Evolutionary conservation across 129 eudicot genomes (phyloP).

Genomic region (Saussurea involucrata): DNA sequence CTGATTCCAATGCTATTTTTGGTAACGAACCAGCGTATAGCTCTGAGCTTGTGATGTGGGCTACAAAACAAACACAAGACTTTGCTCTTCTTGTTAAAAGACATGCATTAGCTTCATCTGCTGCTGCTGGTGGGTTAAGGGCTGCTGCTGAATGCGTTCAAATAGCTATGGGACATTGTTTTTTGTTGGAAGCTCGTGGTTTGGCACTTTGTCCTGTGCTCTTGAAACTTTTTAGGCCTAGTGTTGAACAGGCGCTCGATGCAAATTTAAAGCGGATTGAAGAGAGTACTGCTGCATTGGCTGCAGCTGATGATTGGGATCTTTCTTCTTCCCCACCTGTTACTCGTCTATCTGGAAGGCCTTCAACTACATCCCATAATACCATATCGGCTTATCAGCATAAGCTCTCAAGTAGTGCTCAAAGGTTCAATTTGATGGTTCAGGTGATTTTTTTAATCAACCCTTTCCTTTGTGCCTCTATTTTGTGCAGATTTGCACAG

Average conservation of each 20-base stretch:
- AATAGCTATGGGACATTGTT: conserved; percentile 97
- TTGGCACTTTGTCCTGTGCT: conserved; percentile 94
- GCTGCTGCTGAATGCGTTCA: conserved; percentile 99
- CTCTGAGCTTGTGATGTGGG: conserved; percentile 99
- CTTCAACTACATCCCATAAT: conserved; percentile 45
- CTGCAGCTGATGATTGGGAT: conserved; percentile 99
- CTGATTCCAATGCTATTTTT: conserved; percentile 74
- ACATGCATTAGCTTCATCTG: conserved; percentile 96
- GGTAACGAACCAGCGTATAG: conserved; percentile 78
- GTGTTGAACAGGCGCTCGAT: conserved; percentile 98
- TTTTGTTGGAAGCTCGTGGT: conserved; percentile 85
- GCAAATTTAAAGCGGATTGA: conserved; percentile 92
- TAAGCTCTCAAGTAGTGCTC: conserved; percentile 96
- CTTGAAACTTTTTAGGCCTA: conserved; percentile 85
- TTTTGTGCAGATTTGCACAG: background rate
- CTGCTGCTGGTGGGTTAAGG: conserved; percentile 98
- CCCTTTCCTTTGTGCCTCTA: background rate
- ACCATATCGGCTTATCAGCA: conserved; percentile 45
- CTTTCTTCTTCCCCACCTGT: conserved; percentile 61
- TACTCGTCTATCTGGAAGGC: conserved; percentile 73
- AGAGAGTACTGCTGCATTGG: conserved; percentile 95
- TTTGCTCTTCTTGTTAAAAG: conserved; percentile 86
- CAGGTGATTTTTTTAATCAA: conserved; percentile 48
- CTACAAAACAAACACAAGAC: conserved; percentile 81
- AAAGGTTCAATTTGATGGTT: conserved; percentile 90